phyloP scores from a whole-genome alignment of 805 yeast species.

The Kodamaea hsintzibuensis region DNA sequence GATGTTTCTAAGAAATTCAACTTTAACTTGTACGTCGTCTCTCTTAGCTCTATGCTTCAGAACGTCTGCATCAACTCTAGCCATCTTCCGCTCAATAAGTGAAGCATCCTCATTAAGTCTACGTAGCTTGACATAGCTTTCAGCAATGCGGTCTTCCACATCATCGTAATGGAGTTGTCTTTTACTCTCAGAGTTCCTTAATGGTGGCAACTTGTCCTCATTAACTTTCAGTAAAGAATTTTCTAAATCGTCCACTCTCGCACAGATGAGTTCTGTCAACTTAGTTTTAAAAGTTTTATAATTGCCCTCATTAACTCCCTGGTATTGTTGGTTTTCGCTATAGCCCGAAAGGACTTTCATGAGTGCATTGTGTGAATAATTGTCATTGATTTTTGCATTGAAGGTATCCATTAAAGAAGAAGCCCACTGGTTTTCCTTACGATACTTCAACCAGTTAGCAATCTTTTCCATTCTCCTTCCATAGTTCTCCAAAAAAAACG shows the following conservation, averaged over 20 bases:
- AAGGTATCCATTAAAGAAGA: slow-evolving; percentile 22
- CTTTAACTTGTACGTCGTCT: slow-evolving; percentile 14
- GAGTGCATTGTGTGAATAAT: slow-evolving; percentile 26
- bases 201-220: slow-evolving; percentile 19
- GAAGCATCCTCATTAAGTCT: slow-evolving; percentile 38
- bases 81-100: slow-evolving; percentile 32
- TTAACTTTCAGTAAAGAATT: slow-evolving; percentile 15
- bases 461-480: slow-evolving; percentile 30
- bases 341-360: slow-evolving; percentile 8
- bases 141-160: slow-evolving; percentile 35
- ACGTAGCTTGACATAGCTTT: slow-evolving; percentile 30
- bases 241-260: slow-evolving; percentile 23
- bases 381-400: slow-evolving; percentile 18
- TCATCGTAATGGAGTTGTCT: slow-evolving; percentile 35
- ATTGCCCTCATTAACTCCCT: slow-evolving; percentile 13
- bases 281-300: slow-evolving; percentile 30
- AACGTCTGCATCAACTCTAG: slow-evolving; percentile 32
- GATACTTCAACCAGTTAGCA: slow-evolving; percentile 23
- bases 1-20: slow-evolving; percentile 5
- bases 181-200: slow-evolving; percentile 27
- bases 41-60: slow-evolving; percentile 19
- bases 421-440: slow-evolving; percentile 2
- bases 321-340: not conserved
- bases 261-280: slow-evolving; percentile 28
- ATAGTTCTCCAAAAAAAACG: slow-evolving; percentile 26